Base-by-base conservation (phyloP, 768 basidiomycete genomes). In the Candolleomyces efflorescens region DNA sequence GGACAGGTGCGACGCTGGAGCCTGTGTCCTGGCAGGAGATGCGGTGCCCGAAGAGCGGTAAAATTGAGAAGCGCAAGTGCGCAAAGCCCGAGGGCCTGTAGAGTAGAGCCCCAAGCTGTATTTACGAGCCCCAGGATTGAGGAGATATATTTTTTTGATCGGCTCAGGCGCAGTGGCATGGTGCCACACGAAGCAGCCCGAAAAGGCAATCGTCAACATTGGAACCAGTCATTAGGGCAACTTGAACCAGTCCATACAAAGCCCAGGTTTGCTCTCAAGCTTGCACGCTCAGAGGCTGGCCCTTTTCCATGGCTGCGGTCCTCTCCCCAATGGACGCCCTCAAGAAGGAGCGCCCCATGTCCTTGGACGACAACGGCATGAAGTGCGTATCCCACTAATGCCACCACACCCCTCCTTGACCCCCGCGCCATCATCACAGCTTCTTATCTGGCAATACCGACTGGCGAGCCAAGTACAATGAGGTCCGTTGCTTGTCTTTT, bases 21-120 rank as follows among this genome's bases (percentile, higher is more conserved):
- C 89, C 92, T 0, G 82, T 92, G 13, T 92, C 89, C 1, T 94
- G 92, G 92, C 85, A 90, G 71, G 90, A 90, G 69, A 94, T 94
- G 92, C 82, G 90, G 20, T 93, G 91, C 67, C 84, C 89, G 18
- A 85, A 84, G 68, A 92, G 91, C 15, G 90, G 91, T 4, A 81
- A 77, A 61, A 75, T 86, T 47, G 92, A 94, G 69, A 89, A 82
- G 63, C 81, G 92, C 58, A 94, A 94, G 68, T 92, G 90, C 64
- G 91, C 91, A 43, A 92, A 92, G 69, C 91, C 92, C 55, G 86
- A 92, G 60, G 81, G 78, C 48, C 59, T 86, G 67, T 86, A 73
- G 63, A 32, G 11, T 32, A 32, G 32, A 7, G 7, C 11, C 11
- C 9, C 9, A 32, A 2, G 32, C 2, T 5, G 11, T 32, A 32